Evolutionary conservation across 352 stramenopile species (phyloP).

Genomic region (Globisporangium megalacanthum): DNA sequence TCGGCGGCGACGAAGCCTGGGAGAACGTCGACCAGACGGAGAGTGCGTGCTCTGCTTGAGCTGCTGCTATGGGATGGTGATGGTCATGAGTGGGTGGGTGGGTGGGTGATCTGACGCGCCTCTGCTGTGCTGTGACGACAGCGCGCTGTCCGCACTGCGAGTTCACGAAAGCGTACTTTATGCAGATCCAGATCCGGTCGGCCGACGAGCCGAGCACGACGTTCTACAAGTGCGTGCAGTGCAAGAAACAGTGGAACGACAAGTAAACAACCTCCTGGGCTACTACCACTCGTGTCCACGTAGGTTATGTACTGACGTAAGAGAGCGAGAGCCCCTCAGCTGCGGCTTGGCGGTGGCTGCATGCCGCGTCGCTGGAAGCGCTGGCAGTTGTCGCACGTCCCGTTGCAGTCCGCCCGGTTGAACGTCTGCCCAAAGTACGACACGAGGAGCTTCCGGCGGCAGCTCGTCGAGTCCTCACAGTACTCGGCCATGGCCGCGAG

Average conservation of each 20-base stretch:
- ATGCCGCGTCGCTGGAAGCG: constrained; percentile 4
- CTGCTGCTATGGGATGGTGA: not conserved
- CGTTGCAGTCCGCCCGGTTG: constrained; percentile 50
- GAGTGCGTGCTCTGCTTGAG: constrained; percentile 36
- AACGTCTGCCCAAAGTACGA: constrained; percentile 81
- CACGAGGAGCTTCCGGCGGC: constrained; percentile 66
- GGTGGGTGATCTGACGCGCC: too few species aligned
- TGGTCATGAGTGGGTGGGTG: not conserved
- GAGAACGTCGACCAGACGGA: constrained; percentile 98
- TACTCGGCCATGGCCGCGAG: constrained; percentile 75
- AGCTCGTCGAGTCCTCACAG: constrained; percentile 69
- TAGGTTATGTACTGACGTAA: too few species aligned
- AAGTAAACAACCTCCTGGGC: constrained; percentile 20
- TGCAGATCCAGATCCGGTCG: constrained; percentile 99
- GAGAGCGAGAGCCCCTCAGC: not conserved
- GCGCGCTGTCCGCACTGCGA: constrained; percentile 94
- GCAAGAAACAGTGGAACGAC: constrained; percentile 96
- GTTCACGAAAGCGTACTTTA: constrained; percentile 98
- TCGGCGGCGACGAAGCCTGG: constrained; percentile 96
- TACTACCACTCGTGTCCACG: not conserved
- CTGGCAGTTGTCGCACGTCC: constrained; percentile 20
- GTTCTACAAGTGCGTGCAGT: constrained; percentile 99
- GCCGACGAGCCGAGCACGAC: constrained; percentile 98
- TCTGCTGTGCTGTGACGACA: constrained; percentile 14
- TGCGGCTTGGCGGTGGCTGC: not conserved